Evolutionary conservation across 768 basidiomycete genomes (phyloP).

Genomic region (Lentinus brumalis): DNA sequence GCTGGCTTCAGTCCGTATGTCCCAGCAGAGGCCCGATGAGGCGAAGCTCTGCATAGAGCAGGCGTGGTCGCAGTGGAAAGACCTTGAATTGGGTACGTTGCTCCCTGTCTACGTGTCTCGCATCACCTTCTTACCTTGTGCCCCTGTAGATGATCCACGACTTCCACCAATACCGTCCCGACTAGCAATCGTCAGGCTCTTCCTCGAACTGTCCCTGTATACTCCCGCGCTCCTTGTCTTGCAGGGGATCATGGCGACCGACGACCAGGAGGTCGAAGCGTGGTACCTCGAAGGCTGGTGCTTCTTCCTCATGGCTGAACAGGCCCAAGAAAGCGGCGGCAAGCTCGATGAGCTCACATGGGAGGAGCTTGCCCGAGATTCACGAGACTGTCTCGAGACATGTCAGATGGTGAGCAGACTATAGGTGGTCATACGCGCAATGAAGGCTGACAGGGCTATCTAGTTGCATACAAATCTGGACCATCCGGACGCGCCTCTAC

Average conservation of each 20-base stretch:
- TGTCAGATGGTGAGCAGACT: slow-evolving; percentile 65
- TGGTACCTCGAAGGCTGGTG: slow-evolving; percentile 97
- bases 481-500: slow-evolving; percentile 73
- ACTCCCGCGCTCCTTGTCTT: slow-evolving; percentile 74
- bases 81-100: slow-evolving; percentile 54
- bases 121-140: background rate
- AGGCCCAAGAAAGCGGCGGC: slow-evolving; percentile 58
- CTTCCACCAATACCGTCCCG: slow-evolving; percentile 75
- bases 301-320: slow-evolving; percentile 81
- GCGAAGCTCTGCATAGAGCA: slow-evolving; percentile 70
- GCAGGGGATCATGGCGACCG: slow-evolving; percentile 75
- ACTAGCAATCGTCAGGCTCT: slow-evolving; percentile 74
- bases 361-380: slow-evolving; percentile 78
- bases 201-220: slow-evolving; percentile 75
- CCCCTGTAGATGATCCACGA: slow-evolving; percentile 56
- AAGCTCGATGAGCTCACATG: slow-evolving; percentile 54
- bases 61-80: slow-evolving; percentile 71
- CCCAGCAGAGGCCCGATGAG: slow-evolving; percentile 82
- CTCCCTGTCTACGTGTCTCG: slow-evolving; percentile 11
- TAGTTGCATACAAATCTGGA: slow-evolving; percentile 74
- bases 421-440: background rate
- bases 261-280: slow-evolving; percentile 86
- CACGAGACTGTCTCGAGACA: slow-evolving; percentile 80
- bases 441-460: slow-evolving; percentile 1
- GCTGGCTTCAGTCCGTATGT: slow-evolving; percentile 86